A percentile compares a stretch with the other conserved stretches of the same genome.
Evolutionary conservation across 371 early-diverging fungal genomes (phyloP).

Genomic region (Mortierella sp.): DNA sequence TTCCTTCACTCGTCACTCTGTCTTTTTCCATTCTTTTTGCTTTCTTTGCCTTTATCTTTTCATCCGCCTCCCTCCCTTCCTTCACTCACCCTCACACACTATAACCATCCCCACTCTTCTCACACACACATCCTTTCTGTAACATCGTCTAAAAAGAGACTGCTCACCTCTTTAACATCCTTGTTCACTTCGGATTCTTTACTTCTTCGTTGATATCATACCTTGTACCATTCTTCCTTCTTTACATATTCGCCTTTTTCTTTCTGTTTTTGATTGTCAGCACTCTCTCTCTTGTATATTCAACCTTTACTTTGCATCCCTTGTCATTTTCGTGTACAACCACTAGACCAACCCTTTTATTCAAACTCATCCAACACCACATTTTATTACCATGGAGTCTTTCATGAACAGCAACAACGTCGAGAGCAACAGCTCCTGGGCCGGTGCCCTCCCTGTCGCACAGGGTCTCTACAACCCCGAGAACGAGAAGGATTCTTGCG

Average conservation of each 20-base stretch:
- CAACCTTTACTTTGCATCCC: background rate
- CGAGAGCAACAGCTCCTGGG: constrained; percentile 78
- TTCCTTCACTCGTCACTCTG: constrained; percentile 13
- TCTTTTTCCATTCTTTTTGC: constrained; percentile 11
- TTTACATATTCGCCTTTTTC: constrained; percentile 3
- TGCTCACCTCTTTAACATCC: constrained; percentile 56
- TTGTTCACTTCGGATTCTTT: constrained; percentile 19
- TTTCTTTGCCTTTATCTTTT: background rate
- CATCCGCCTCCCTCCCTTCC: background rate
- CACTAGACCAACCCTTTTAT: background rate
- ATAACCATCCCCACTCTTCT: background rate
- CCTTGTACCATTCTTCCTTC: background rate
- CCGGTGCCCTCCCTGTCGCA: constrained; percentile 83
- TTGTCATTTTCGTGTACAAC: background rate
- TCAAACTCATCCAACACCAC: background rate
- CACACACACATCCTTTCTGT: constrained; percentile 12
- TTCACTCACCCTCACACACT: background rate
- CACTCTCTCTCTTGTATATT: background rate
- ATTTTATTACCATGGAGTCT: constrained; percentile 27
- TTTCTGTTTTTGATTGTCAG: constrained; percentile 2
- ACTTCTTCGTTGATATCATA: constrained; percentile 1
- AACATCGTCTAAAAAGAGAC: constrained; percentile 36
- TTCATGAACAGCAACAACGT: constrained; percentile 57
- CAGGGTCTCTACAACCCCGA: constrained; percentile 94
- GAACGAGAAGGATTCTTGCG: constrained; percentile 95